Conservation (phyloP, 1,284 basidiomycete genomes). For the Leccinum subrobustum region DNA sequence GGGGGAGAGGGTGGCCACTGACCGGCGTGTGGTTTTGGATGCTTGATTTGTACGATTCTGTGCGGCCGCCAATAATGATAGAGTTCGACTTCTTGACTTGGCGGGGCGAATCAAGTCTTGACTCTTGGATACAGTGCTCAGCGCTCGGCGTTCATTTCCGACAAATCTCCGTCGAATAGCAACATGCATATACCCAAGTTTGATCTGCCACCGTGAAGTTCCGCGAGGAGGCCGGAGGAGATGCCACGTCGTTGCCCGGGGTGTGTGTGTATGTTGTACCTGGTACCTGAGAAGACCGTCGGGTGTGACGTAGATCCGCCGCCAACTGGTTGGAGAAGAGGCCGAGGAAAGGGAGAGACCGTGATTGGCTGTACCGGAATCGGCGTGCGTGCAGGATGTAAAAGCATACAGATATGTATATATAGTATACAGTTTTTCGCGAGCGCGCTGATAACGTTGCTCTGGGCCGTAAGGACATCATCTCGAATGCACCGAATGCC, state of each 20-base stretch:
- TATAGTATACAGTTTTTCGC: neutral
- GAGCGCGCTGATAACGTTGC: neutral
- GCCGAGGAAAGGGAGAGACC: neutral
- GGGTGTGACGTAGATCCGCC: neutral
- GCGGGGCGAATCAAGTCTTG: neutral
- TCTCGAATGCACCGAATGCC: too few relatives aligned
- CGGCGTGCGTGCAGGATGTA: neutral
- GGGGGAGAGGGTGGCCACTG: neutral
- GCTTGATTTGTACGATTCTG: constrained; percentile 19
- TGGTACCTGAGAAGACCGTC: neutral
- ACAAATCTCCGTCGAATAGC: neutral
- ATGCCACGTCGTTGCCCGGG: neutral
- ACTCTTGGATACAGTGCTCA: neutral
- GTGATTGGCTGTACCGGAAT: neutral
- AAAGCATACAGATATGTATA: neutral
- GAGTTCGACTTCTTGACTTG: neutral
- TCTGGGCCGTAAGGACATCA: neutral
- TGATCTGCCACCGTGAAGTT: neutral
- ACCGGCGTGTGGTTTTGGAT: neutral
- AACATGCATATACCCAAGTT: neutral
- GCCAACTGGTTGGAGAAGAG: neutral
- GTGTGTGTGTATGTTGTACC: neutral
- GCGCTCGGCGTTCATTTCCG: constrained; percentile 8
- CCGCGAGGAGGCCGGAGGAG: neutral
- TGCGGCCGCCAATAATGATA: constrained; percentile 3